These are phyloP conservation scores for Colletotrichum nymphaeae DNA, from an alignment of 2,329 filamentous ascomycete species.

Conservation along the genomic window DNA sequence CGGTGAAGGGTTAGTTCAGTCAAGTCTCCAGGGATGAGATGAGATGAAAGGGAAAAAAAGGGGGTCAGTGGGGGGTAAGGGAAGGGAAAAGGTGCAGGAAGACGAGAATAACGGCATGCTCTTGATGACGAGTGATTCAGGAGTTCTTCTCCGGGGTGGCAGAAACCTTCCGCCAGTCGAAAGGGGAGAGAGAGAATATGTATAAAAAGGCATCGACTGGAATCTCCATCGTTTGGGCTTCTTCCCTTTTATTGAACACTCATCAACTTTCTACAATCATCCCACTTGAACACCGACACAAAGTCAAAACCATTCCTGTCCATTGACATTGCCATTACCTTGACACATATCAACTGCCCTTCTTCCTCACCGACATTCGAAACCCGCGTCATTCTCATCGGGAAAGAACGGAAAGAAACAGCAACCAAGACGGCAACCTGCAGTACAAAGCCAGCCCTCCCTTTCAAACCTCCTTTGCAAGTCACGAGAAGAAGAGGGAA, in stretches of 20 bases:
- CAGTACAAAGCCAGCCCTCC: too few relatives aligned
- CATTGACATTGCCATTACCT: too few relatives aligned
- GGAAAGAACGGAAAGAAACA: neutral
- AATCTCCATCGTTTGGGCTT: neutral
- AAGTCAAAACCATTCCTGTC: neutral
- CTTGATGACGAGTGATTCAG: neutral
- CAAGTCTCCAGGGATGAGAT: neutral
- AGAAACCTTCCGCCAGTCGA: too few relatives aligned
- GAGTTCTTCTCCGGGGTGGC: neutral
- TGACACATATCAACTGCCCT: too few relatives aligned
- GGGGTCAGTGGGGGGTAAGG: neutral
- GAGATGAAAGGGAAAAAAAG: neutral
- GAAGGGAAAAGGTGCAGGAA: neutral
- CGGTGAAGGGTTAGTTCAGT: neutral
- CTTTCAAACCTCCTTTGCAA: neutral
- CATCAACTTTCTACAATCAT: neutral
- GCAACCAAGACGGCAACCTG: neutral
- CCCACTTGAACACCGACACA: neutral
- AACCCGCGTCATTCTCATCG: neutral
- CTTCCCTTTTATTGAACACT: neutral
- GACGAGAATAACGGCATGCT: neutral
- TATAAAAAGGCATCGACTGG: neutral
- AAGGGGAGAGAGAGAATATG: neutral
- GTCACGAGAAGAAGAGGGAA: neutral
- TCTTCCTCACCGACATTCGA: neutral